Evolutionary conservation across 2,329 filamentous ascomycete genomes (phyloP), one percentile per base, ranked within the genome.

Genomic region (Epichloe baconii): DNA sequence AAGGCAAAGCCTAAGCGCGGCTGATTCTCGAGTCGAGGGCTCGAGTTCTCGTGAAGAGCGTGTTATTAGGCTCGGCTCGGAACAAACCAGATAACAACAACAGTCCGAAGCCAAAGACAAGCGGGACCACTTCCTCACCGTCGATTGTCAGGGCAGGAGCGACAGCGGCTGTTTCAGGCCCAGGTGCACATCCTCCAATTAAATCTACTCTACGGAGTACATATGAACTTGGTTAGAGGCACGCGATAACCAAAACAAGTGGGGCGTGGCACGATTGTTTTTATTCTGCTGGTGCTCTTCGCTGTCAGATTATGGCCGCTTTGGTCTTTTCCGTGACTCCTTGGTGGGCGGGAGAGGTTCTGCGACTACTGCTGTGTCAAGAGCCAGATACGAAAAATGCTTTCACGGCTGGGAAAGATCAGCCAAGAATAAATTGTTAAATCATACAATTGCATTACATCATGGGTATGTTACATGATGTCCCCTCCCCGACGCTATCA

Each of bases 161-260:
- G 35, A 47, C 53, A 47, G 51, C 56, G 46, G 23, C 51, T 55
- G 55, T 57, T 57, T 56, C 55, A 56, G 41, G 50, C 37, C 44
- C 44, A 19, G 40, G 41, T 31, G 34, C 34, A 19, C 17, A 26
- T 10, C 4, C 15, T 15, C 35, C 11, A 34, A 34, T 14, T 35
- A 37, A 26, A 42, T 11, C 19, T 10, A 6, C 19, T 38, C 48
- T 23, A 23, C 21, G 21, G 21, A 21, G 3, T 21, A 21, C 21
- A 6, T 23, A 6, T 6, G 6, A 23, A 23, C 23, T 23, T 23
- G 21, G 21, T 6, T 23, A 23, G 5, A 23, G 23, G 23, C 23
- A 23, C 23, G 23, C 23, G 23, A 23, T 6, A 6, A 23, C 23
- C 23, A 23, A 23, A 23, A 23, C 4, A 23, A 23, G 23, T 6